A percentile compares a stretch with the other conserved stretches of the same genome.
phyloP scores from a whole-genome alignment of 192 early-diverging fungal genomes.

The Thoreauomyces humboldtii region DNA sequence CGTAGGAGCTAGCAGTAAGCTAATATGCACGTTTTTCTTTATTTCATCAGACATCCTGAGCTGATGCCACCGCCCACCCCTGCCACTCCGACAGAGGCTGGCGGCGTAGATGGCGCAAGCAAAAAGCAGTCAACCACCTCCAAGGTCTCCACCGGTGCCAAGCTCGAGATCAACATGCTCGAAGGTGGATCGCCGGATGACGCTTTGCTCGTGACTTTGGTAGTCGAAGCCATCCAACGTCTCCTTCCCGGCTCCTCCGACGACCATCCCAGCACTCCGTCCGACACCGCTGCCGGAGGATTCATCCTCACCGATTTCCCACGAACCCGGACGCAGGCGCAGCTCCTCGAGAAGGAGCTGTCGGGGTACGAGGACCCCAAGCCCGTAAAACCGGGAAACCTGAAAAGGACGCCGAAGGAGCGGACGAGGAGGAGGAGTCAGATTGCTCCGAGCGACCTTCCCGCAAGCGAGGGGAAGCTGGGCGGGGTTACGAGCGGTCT shows the following conservation, averaged over 20 bases:
- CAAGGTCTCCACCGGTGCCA: no score
- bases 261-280: neutral
- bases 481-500: constrained; percentile 34
- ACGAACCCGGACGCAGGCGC: constrained; percentile 48
- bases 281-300: constrained; percentile 31
- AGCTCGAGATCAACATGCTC: constrained; percentile 47
- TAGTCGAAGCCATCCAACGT: constrained; percentile 48
- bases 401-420: constrained; percentile 41
- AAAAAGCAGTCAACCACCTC: no score
- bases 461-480: constrained; percentile 18
- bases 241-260: constrained; percentile 8
- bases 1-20: no score
- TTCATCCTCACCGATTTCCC: constrained; percentile 59
- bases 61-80: no score
- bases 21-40: no score
- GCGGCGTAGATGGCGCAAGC: no score
- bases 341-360: constrained; percentile 56
- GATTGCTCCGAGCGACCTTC: constrained; percentile 34
- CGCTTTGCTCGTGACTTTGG: constrained; percentile 45
- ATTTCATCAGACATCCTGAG: no score
- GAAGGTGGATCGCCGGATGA: constrained; percentile 50
- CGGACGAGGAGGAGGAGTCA: constrained; percentile 33
- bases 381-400: constrained; percentile 53
- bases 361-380: constrained; percentile 67
- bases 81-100: no score